Conservation (phyloP, 176 grass and related monocot genomes). For the Oryza glumipatula region DNA sequence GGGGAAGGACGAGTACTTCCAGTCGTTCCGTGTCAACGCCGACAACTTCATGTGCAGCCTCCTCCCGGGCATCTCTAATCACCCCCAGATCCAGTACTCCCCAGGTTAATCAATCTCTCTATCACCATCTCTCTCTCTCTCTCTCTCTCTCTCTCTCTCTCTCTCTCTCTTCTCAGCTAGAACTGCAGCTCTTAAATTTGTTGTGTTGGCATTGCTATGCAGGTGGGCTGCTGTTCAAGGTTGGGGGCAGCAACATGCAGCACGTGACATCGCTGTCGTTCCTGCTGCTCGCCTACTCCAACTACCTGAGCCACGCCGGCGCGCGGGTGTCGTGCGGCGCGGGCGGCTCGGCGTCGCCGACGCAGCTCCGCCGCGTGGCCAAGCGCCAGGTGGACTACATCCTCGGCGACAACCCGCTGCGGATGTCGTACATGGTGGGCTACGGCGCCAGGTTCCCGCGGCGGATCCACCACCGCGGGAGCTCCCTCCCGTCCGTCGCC, state of each 20-base stretch:
- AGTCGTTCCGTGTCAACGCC: constrained; percentile 51
- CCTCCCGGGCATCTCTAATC: constrained; percentile 56
- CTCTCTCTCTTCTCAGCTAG: neutral
- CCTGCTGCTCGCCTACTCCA: constrained; percentile 76
- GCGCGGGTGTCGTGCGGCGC: constrained; percentile 58
- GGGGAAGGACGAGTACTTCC: constrained; percentile 68
- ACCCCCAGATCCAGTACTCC: constrained; percentile 59
- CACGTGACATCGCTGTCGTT: constrained; percentile 84
- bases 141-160: neutral
- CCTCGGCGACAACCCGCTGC: constrained; percentile 64
- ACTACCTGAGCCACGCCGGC: constrained; percentile 77
- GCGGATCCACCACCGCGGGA: constrained; percentile 65
- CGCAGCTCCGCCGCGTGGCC: constrained; percentile 62
- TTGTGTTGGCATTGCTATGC: neutral
- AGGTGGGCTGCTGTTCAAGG: constrained; percentile 72
- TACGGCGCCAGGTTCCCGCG: constrained; percentile 53
- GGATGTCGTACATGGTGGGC: constrained; percentile 85
- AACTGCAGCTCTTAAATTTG: neutral
- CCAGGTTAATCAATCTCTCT: constrained; percentile 24
- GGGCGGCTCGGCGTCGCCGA: constrained; percentile 42
- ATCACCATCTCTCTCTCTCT: neutral
- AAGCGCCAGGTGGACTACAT: constrained; percentile 85
- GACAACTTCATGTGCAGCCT: constrained; percentile 59
- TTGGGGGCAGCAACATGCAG: constrained; percentile 82
- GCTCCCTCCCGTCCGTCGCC: constrained; percentile 53